Evolutionary conservation across 164 flowering plant genomes (phyloP), one percentile per base, ranked within the genome.

Genomic region (Dillenia turbinata): DNA sequence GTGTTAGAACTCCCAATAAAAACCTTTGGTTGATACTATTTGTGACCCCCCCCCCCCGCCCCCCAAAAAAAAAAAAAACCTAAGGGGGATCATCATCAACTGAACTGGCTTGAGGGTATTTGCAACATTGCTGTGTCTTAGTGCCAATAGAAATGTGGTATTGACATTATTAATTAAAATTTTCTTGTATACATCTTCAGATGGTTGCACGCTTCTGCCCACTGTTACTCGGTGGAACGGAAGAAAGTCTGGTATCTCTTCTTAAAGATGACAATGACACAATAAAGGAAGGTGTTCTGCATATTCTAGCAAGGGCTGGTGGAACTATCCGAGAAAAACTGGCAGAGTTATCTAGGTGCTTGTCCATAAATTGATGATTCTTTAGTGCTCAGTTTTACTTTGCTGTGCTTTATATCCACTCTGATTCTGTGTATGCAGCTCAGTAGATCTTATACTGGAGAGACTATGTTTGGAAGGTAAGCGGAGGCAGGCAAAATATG

Each of bases 401-500:
- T 46, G 15, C 46, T 12, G 12, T 68, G 22, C 64, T 68, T 54
- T 66, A 60, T 33, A 33, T 56, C 12, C 16, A 26, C 60, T 45
- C 40, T 7, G 44, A 9, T 26, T 70, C 9, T 57, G 69, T 66
- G 2, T 46, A 60, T 84, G 76, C 90, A 94, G 99, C 63, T 88
- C 97, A 17, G 78, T 94, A 47, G 99, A 94, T 65, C 93, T 91
- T 62, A 69, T 84, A 45, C 74, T 94, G 72, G 99, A 94, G 77
- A 82, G 86, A 60, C 76, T 89, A 47, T 91, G 99, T 71, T 67
- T 92, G 65, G 97, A 94, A 77, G 99, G 99, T 63, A 91, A 79
- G 71, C 77, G 99, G 43, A 86, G 78, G 80, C 94, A 91, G 77
- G 99, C 99, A 53, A 94, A 94, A 75, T 94, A 88, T 79, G 94